These are phyloP conservation scores for Cryphonectria radicalis DNA, from an alignment of 2,329 filamentous ascomycete genomes.

Conservation along the genomic window DNA sequence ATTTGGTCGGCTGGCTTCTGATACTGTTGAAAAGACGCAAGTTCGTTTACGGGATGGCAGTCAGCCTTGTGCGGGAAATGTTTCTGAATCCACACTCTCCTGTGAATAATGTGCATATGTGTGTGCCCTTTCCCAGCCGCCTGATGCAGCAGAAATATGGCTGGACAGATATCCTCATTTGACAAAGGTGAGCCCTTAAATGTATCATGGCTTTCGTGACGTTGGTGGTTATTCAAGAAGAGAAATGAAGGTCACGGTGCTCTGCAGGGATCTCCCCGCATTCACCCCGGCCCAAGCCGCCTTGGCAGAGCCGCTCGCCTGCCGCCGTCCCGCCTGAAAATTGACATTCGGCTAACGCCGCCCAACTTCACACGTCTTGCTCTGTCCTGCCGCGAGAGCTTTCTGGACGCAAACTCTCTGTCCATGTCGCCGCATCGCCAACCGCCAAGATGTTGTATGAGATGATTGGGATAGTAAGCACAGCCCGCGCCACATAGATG, in stretches of 20 bases:
- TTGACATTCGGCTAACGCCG: conserved; percentile 22
- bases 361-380: conserved; percentile 5
- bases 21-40: background rate
- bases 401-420: background rate
- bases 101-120: background rate
- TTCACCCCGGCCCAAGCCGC: background rate
- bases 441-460: conserved; percentile 85
- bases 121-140: background rate
- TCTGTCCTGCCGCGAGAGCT: background rate
- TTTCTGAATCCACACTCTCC: background rate
- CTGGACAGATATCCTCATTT: background rate
- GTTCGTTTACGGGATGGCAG: background rate
- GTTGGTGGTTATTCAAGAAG: background rate
- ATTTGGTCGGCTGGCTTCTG: background rate
- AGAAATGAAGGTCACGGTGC: background rate
- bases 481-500: background rate
- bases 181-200: background rate
- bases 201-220: background rate
- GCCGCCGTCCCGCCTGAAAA: conserved; percentile 21
- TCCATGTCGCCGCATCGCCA: conserved; percentile 25
- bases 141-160: background rate
- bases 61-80: background rate
- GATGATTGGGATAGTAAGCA: conserved; percentile 88
- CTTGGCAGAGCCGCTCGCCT: conserved; percentile 9
- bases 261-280: conserved; percentile 1